Conservation (phyloP, 2,329 filamentous ascomycete species). For the Thielaviopsis ethacetica region DNA sequence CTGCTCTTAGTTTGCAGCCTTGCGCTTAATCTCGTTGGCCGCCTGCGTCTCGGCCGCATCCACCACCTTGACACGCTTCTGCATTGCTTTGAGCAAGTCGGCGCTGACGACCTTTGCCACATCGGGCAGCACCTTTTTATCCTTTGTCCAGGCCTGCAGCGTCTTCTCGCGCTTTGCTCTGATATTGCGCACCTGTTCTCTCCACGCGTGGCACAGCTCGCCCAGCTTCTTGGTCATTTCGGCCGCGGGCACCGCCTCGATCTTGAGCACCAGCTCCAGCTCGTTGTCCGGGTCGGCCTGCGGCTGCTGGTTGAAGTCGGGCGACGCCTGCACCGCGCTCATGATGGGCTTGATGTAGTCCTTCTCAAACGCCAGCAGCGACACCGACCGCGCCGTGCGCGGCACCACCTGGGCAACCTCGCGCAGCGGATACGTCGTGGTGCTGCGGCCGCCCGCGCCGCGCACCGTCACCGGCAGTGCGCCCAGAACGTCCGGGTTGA, state of each 20-base stretch:
- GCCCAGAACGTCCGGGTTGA: slow-evolving; percentile 34
- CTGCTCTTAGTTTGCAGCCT: not conserved
- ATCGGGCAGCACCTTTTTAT: slow-evolving; percentile 27
- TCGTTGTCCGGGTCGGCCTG: slow-evolving; percentile 41
- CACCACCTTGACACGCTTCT: slow-evolving; percentile 36
- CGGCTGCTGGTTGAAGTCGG: slow-evolving; percentile 45
- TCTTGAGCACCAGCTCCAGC: slow-evolving; percentile 37
- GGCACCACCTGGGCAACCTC: slow-evolving; percentile 40
- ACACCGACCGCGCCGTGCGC: slow-evolving; percentile 24
- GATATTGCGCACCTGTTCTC: slow-evolving; percentile 30
- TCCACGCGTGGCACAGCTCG: slow-evolving; percentile 33
- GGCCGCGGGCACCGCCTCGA: slow-evolving; percentile 35
- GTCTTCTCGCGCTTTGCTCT: slow-evolving; percentile 31
- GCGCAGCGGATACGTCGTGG: slow-evolving; percentile 29
- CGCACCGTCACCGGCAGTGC: slow-evolving; percentile 24
- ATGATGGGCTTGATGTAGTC: slow-evolving; percentile 36
- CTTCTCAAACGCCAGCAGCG: slow-evolving; percentile 26
- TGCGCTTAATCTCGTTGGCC: slow-evolving; percentile 23
- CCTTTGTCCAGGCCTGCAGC: slow-evolving; percentile 33
- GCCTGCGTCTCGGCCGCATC: slow-evolving; percentile 33
- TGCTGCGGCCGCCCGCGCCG: slow-evolving; percentile 14
- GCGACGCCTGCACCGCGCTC: slow-evolving; percentile 34
- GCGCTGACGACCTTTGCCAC: slow-evolving; percentile 31
- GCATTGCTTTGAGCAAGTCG: slow-evolving; percentile 32
- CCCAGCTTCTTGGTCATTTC: slow-evolving; percentile 27